Conservation (phyloP, 345 rosid species). For the Hypericum perforatum region DNA sequence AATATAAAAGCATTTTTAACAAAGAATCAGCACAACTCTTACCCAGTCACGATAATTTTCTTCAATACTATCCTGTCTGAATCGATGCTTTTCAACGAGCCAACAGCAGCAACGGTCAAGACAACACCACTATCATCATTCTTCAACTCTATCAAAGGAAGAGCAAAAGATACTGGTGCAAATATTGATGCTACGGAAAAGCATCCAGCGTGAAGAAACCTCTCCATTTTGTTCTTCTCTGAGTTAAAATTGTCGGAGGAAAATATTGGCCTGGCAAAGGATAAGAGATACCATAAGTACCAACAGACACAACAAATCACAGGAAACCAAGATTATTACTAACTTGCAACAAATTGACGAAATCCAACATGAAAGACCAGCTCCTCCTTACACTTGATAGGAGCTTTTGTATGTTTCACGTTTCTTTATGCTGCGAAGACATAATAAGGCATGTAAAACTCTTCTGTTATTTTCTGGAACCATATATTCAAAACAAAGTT, state of each 20-base stretch:
- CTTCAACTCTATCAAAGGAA: constrained; percentile 78
- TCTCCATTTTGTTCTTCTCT: constrained; percentile 96
- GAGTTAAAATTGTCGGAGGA: constrained; percentile 66
- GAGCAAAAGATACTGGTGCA: constrained; percentile 82
- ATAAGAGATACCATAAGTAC: constrained; percentile 1
- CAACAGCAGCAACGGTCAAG: constrained; percentile 72
- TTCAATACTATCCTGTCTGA: constrained; percentile 76
- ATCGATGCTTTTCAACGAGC: constrained; percentile 73
- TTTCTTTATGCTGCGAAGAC: constrained; percentile 57
- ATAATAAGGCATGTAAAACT: not conserved
- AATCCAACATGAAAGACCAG: constrained; percentile 86
- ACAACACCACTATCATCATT: constrained; percentile 29
- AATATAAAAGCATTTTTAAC: not conserved
- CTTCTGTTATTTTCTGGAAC: constrained; percentile 4
- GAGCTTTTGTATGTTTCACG: constrained; percentile 60
- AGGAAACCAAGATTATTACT: not conserved
- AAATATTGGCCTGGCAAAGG: constrained; percentile 69
- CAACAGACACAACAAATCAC: not conserved
- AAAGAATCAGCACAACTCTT: constrained; percentile 12
- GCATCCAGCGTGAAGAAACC: constrained; percentile 77
- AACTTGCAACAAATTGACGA: constrained; percentile 88
- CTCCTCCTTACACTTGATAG: constrained; percentile 87
- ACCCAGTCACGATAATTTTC: constrained; percentile 93
- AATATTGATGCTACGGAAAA: constrained; percentile 73
- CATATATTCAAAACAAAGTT: not conserved